Evolutionary conservation across 1,284 basidiomycete species (phyloP).

Genomic region (Cystobasidium sp.): DNA sequence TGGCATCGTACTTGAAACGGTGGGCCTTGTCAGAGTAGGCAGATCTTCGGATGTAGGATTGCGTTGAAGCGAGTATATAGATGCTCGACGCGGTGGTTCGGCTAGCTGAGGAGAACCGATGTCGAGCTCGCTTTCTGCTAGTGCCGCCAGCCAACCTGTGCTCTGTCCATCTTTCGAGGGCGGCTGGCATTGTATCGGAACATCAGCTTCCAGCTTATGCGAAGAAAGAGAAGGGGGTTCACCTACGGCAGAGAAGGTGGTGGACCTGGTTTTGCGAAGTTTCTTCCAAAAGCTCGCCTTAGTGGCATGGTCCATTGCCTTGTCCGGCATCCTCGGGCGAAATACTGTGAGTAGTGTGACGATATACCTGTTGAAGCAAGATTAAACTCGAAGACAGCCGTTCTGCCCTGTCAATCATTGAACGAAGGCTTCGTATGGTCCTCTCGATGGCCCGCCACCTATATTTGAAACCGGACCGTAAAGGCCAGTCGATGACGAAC

Average conservation of each 20-base stretch:
- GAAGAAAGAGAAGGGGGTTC: neutral
- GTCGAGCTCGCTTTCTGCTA: neutral
- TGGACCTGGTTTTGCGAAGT: slow-evolving; percentile 15
- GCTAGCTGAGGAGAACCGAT: neutral
- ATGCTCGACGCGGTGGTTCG: neutral
- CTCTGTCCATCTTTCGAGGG: neutral
- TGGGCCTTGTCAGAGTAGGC: neutral
- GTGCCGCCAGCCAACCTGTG: neutral
- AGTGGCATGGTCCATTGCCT: neutral
- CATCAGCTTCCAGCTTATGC: neutral
- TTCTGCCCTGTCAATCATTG: too few species aligned
- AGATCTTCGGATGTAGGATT: slow-evolving; percentile 6
- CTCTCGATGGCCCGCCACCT: too few species aligned
- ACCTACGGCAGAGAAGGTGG: neutral
- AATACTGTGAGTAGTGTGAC: neutral
- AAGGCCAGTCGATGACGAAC: too few species aligned
- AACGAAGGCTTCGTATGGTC: too few species aligned
- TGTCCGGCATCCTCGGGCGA: neutral
- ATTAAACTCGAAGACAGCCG: too few species aligned
- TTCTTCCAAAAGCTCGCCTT: slow-evolving; percentile 19
- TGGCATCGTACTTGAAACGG: neutral
- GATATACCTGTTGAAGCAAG: too few species aligned
- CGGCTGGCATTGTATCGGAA: neutral
- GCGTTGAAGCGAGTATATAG: neutral
- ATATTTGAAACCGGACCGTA: too few species aligned